Conservation (phyloP, 257 asterid genomes). For the Solanum neorickii region DNA sequence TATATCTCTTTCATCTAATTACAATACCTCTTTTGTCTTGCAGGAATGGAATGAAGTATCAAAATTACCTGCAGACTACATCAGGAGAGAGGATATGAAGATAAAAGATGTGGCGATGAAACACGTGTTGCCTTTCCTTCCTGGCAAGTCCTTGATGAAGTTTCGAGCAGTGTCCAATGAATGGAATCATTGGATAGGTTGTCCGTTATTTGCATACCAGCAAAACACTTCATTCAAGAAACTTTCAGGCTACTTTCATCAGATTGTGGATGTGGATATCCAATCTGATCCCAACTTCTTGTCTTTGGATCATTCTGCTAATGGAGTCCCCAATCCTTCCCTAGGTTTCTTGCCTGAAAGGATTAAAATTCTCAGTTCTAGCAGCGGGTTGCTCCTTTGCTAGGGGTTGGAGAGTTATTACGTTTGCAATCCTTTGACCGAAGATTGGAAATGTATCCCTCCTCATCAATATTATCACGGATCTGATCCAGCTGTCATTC, state of each 20-base stretch:
- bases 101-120: conserved; percentile 14
- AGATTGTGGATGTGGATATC: neutral
- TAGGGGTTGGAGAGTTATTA: conserved; percentile 4
- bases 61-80: neutral
- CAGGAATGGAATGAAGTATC: neutral
- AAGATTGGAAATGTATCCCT: conserved; percentile 15
- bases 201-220: conserved; percentile 21
- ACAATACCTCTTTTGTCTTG: neutral
- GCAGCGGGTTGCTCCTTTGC: conserved; percentile 30
- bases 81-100: neutral
- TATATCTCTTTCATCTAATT: neutral
- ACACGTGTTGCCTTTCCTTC: conserved; percentile 26
- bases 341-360: conserved; percentile 12
- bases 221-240: conserved; percentile 29
- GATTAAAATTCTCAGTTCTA: conserved; percentile 11
- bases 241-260: conserved; percentile 31
- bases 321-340: conserved; percentile 21
- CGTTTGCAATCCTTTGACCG: conserved; percentile 31
- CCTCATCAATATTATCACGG: conserved; percentile 12
- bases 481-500: conserved; percentile 9
- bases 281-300: neutral
- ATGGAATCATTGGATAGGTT: conserved; percentile 24
- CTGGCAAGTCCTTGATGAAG: conserved; percentile 27
- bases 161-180: conserved; percentile 32
- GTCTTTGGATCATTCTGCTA: conserved; percentile 5